Evolutionary conservation across 192 early-diverging fungal genomes (phyloP), one percentile per base, ranked within the genome.

Genomic region (Coemansia biformis): DNA sequence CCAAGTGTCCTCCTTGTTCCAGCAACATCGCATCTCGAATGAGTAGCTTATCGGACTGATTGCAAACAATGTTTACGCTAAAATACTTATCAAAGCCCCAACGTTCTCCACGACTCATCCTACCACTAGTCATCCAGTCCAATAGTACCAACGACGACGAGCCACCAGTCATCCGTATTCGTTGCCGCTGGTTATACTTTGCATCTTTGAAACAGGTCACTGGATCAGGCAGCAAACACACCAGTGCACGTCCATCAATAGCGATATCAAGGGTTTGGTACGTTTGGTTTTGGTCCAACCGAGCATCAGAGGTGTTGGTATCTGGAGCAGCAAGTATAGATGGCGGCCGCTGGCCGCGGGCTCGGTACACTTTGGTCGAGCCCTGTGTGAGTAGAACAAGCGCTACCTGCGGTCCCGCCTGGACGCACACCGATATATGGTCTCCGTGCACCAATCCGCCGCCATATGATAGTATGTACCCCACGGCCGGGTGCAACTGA

Each of bases 71-170:
- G 32, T 79, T 81, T 26, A 60, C 54, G 19, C 76, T 81, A 40
- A 61, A 56, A 63, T 82, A 85, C 31, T 66, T 55, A 5, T 68
- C 51, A 56, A 86, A 93, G 40, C 42, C 61, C 89, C 89, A 93
- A 9, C 49, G 51, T 46, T 93, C 91, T 21, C 89, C 89, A 1
- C 83, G 46, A 10, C 77, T 79, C 52, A 74, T 66, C 37, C 91
- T 49, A 6, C 91, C 91, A 34, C 82, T 81, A 0, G 85, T 89
- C 51, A 89, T 81, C 90, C 91, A 93, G 49, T 93, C 91, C 23
- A 93, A 60, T 8, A 91, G 47, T 1, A 91, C 68, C 8, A 90
- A 42, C 19, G 82, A 42, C 19, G 82, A 84, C 0, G 79, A 71
- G 55, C 57, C 23, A 16, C 1, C 1, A 24, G 24, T 17, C 42